Evolutionary conservation across 306 rosid species (phyloP), one percentile per base, ranked within the genome.

Genomic region (Begonia masoniana): DNA sequence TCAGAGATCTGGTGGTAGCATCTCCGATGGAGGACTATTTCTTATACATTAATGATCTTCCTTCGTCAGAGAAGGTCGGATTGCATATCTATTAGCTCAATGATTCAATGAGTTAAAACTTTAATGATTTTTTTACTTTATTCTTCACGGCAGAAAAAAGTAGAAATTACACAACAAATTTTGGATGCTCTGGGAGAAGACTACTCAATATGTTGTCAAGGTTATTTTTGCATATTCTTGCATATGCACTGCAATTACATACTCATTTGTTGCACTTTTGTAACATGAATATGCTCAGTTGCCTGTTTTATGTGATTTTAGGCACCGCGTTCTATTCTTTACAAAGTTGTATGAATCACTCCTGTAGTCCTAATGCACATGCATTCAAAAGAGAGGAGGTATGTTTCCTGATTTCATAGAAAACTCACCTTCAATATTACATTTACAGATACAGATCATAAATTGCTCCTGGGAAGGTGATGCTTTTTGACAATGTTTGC

Each of bases 331-430:
- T 91, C 69, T 86, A 71, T 63, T 92, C 99, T 55, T 56, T 91
- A 68, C 99, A 91, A 59, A 86, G 99, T 72, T 83, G 99, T 69
- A 67, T 86, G 81, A 91, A 91, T 70, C 96, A 91, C 76, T 91
- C 96, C 42, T 91, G 99, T 73, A 62, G 70, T 70, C 99, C 99
- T 14, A 91, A 79, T 63, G 96, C 94, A 17, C 83, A 77, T 61
- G 99, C 99, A 41, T 91, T 86, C 78, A 91, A 91, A 78, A 77
- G 99, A 66, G 99, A 83, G 12, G 88, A 81, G 94, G 99, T 81
- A 71, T 13, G 75, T 62, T 13, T 54, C 54, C 39, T 6, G 35
- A 5, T 31, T 31, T 31, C 39, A 31, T 7, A 31, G 39, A 31
- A 31, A 7, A 31, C 8, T 7, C 8, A 7, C 9, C 39, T 31